These are phyloP conservation scores for Yarrowia yakushimensis DNA, from an alignment of 805 yeast species.

Conservation along the genomic window DNA sequence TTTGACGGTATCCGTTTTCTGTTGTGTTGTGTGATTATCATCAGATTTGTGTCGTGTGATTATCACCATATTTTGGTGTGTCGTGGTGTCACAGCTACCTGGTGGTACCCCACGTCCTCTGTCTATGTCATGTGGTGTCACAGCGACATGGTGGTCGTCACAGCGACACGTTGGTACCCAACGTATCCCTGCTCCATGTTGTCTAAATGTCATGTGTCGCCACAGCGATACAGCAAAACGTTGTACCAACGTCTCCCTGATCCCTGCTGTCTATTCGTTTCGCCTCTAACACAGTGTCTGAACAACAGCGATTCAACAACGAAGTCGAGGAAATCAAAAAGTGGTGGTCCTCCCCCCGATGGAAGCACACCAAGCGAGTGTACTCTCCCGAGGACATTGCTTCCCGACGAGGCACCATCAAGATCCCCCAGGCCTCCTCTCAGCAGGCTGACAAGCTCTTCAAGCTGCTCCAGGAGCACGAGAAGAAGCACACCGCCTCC, in stretches of 20 bases:
- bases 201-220: no score
- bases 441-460: slow-evolving; percentile 79
- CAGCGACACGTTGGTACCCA: no score
- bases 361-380: slow-evolving; percentile 82
- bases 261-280: not conserved
- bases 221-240: no score
- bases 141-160: no score
- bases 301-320: slow-evolving; percentile 59
- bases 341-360: slow-evolving; percentile 95
- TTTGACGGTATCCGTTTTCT: no score
- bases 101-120: no score
- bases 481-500: slow-evolving; percentile 64
- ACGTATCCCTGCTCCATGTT: no score
- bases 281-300: slow-evolving; percentile 37
- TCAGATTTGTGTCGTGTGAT: not conserved
- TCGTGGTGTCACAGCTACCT: no score
- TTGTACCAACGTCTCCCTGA: no score
- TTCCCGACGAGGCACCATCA: slow-evolving; percentile 76
- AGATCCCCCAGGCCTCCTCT: slow-evolving; percentile 71
- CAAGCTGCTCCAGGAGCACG: slow-evolving; percentile 67
- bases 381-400: slow-evolving; percentile 89
- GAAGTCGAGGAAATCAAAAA: slow-evolving; percentile 70
- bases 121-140: no score
- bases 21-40: not conserved
- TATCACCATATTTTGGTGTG: not conserved